Evolutionary conservation across 306 rosid genomes (phyloP).

Genomic region (Prunus persica): Prunus_persica_NCBIv2 NC_034010.1:28782001-28782500

Average conservation of each 20-base stretch:
- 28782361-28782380: conserved; percentile 40
- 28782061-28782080: conserved; percentile 32
- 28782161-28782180: conserved; percentile 28
- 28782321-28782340: conserved; percentile 33
- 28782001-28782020: conserved; percentile 28
- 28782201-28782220: conserved; percentile 49
- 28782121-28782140: conserved; percentile 22
- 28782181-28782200: conserved; percentile 46
- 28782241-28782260: conserved; percentile 51
- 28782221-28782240: conserved; percentile 34
- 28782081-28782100: conserved; percentile 68
- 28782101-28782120: conserved; percentile 17
- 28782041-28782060: conserved; percentile 28
- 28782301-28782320: conserved; percentile 34
- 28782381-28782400: conserved; percentile 60
- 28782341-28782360: conserved; percentile 44
- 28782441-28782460: conserved; percentile 18
- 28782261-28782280: conserved; percentile 25
- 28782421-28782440: conserved; percentile 3
- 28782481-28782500: not conserved
- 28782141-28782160: conserved; percentile 35
- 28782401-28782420: conserved; percentile 27
- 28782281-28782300: conserved; percentile 12
- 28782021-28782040: conserved; percentile 27
- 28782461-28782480: not conserved